Base-by-base conservation (phyloP, 306 rosid species). In the Malus fusca region DNA sequence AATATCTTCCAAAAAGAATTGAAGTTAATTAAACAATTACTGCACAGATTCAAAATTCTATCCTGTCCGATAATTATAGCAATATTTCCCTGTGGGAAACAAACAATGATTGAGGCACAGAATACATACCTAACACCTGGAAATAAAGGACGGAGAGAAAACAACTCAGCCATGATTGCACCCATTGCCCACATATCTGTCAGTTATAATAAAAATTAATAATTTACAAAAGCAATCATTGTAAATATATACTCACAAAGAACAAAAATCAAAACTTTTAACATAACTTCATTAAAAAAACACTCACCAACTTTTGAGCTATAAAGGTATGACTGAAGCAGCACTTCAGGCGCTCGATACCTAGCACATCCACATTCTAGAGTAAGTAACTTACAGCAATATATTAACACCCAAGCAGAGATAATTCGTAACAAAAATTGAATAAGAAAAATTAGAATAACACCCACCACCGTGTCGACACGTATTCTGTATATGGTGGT, bases 161-260 rank as follows among this genome's bases (percentile, higher is more conserved):
- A 84, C 84, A 96, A 85, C 85, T 96, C 99, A 5, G 98, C 93
- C 93, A 96, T 90, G 72, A 96, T 96, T 79, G 99, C 99, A 74
- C 99, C 99, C 99, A 96, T 96, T 69, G 99, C 99, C 99, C 99
- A 96, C 98, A 96, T 90, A 82, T 96, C 99, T 96, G 75, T 21
- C 12, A 4, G 11, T 26, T 25, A 0, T 5, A 80, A 67, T 28
- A 40, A 51, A 62, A 43, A n/a, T 64, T 71, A 18, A 40, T 17
- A 23, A 31, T 15, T 59, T 25, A 19, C 21, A 12, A 73, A 17
- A 59, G 26, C 26, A 72, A 42, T 6, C 30, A 30, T 22, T 21
- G 8, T 21, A 21, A 56, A 35, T 11, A 31, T n/a, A 33, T 65
- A 37, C 35, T 35, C 23, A 7, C 5, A 1, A 12, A 71, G 8